These are phyloP conservation scores for Tripterygium wilfordii DNA, from an alignment of 177 flowering plant genomes.

Conservation along the genomic window DNA sequence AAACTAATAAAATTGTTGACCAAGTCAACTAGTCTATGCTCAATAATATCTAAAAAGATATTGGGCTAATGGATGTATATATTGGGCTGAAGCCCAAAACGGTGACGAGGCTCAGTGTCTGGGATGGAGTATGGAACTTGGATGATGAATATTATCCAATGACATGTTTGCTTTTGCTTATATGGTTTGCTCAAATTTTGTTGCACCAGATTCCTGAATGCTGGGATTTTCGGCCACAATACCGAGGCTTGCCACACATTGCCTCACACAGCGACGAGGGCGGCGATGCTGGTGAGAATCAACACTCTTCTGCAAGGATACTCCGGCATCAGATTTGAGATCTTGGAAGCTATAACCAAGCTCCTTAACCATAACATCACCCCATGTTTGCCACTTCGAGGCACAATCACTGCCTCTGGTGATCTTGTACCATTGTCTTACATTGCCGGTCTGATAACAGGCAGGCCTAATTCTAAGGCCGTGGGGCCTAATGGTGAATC, in stretches of 20 bases:
- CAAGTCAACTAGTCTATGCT: no score
- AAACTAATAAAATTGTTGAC: no score
- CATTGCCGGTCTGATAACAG: constrained; percentile 58
- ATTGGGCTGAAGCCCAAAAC: no score
- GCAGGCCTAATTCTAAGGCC: constrained; percentile 50
- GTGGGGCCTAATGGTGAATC: no score
- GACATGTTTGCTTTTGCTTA: no score
- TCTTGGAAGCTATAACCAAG: constrained; percentile 48
- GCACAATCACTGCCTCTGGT: constrained; percentile 67
- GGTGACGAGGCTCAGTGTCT: no score
- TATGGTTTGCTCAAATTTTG: no score
- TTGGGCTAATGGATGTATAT: no score
- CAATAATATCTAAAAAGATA: no score
- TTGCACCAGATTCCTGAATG: constrained; percentile 47
- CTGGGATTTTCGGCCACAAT: constrained; percentile 58
- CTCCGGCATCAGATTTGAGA: constrained; percentile 64
- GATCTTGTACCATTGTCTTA: constrained; percentile 64
- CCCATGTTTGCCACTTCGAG: constrained; percentile 60
- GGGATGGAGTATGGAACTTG: no score
- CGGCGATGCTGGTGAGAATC: no score
- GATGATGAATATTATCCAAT: no score
- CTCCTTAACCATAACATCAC: constrained; percentile 52
- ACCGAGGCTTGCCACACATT: constrained; percentile 39
- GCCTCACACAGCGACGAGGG: constrained; percentile 46
- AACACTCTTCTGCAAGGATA: constrained; percentile 69